phyloP scores from a whole-genome alignment of 768 basidiomycete species.

The Pulveroboletus ravenelii region DNA sequence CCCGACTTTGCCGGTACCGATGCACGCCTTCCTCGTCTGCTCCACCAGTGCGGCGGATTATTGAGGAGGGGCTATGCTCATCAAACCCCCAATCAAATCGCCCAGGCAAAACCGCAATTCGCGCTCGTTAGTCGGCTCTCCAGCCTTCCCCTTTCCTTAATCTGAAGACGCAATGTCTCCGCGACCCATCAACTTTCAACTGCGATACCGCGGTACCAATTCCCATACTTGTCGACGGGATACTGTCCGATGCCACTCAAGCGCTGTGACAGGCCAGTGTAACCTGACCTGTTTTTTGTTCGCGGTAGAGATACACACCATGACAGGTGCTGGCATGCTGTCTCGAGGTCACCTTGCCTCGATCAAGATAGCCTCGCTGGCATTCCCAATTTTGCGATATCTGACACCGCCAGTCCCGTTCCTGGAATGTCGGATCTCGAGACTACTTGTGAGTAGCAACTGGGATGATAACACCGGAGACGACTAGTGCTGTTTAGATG shows the following conservation, averaged over 20 bases:
- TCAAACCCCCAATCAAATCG: too few species aligned
- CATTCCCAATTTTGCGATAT: not conserved
- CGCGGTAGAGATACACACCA: not conserved
- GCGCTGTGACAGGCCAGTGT: too few species aligned
- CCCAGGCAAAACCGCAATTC: too few species aligned
- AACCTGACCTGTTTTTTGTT: not conserved
- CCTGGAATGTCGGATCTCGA: not conserved
- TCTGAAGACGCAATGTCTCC: not conserved
- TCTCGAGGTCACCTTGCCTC: not conserved
- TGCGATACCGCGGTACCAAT: not conserved
- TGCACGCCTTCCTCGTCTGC: too few species aligned
- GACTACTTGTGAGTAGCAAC: not conserved
- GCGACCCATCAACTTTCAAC: not conserved
- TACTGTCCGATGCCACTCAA: too few species aligned
- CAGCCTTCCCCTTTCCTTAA: not conserved
- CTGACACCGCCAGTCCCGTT: not conserved
- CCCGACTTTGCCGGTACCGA: too few species aligned
- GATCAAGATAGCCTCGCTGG: not conserved
- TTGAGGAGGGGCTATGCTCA: too few species aligned
- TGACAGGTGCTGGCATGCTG: constrained; percentile 2
- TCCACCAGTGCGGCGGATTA: too few species aligned
- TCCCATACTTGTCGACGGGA: not conserved
- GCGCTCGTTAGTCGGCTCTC: too few species aligned
- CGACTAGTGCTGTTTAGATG: too few species aligned
- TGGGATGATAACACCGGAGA: not conserved